These are phyloP conservation scores for Glycine soja DNA, from an alignment of 306 rosid genomes.

Conservation along the genomic window DNA sequence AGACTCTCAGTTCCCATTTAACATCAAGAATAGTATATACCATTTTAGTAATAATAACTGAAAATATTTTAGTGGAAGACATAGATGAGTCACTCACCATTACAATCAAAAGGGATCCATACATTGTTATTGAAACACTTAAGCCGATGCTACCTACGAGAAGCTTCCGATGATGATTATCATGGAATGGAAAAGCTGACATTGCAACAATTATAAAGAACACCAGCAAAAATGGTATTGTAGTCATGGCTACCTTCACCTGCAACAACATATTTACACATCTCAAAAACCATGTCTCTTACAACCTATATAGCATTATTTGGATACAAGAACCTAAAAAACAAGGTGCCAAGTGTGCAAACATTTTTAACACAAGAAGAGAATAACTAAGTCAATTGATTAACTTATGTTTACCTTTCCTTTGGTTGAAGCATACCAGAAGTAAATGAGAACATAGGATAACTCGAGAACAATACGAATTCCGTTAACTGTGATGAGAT, in stretches of 20 bases:
- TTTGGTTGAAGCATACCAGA: constrained; percentile 60
- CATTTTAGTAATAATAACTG: no score
- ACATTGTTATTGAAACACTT: constrained; percentile 64
- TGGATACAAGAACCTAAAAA: no score
- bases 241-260: constrained; percentile 57
- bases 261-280: constrained; percentile 37
- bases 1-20: no score
- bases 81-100: constrained; percentile 70
- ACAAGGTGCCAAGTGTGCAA: not conserved
- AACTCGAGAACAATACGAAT: constrained; percentile 70
- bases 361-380: constrained; percentile 23
- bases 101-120: constrained; percentile 74
- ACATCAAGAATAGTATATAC: no score
- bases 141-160: constrained; percentile 75
- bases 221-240: constrained; percentile 46
- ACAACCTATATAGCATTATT: no score
- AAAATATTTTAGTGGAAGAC: constrained; percentile 6
- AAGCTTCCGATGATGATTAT: constrained; percentile 61
- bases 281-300: not conserved
- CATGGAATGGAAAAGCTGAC: constrained; percentile 62
- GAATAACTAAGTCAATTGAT: not conserved
- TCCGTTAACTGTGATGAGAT: constrained; percentile 72
- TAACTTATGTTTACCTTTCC: constrained; percentile 54
- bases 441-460: constrained; percentile 69
- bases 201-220: constrained; percentile 48